Percentiles rank a stretch among this genome's conserved stretches.
These are phyloP conservation scores for Testicularia cyperi DNA, from an alignment of 1,284 basidiomycete genomes.

Conservation along the genomic window DNA sequence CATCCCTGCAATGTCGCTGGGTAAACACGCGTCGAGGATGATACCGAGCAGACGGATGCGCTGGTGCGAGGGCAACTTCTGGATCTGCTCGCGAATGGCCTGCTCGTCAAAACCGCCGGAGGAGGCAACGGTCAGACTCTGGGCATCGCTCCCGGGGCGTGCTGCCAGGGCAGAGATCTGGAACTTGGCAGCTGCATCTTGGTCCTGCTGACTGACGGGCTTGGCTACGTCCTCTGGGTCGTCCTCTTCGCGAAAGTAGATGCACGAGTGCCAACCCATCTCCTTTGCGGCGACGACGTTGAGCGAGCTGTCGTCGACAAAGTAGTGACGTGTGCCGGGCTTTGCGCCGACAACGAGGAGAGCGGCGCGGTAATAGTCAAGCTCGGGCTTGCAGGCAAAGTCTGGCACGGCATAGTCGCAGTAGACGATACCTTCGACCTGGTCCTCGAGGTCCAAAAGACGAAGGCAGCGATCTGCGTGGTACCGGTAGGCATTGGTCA, in stretches of 20 bases:
- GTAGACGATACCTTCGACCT: slow-evolving; percentile 76
- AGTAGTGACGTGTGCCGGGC: slow-evolving; percentile 33
- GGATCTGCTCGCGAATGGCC: slow-evolving; percentile 25
- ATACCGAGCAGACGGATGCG: slow-evolving; percentile 42
- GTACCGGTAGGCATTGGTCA: slow-evolving; percentile 63
- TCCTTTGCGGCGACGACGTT: slow-evolving; percentile 50
- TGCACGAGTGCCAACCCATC: slow-evolving; percentile 54
- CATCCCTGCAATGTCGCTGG: slow-evolving; percentile 45
- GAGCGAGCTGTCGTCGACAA: slow-evolving; percentile 57
- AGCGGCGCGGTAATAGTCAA: slow-evolving; percentile 50
- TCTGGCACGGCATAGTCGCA: slow-evolving; percentile 73
- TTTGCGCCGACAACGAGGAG: slow-evolving; percentile 29
- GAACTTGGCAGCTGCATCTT: slow-evolving; percentile 15
- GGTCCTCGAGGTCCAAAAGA: slow-evolving; percentile 73
- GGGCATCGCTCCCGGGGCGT: neutral
- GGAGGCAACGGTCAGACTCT: neutral
- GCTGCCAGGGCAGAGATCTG: slow-evolving; percentile 9
- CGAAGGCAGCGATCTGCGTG: slow-evolving; percentile 78
- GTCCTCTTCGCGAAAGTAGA: slow-evolving; percentile 47
- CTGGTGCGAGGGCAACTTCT: slow-evolving; percentile 20
- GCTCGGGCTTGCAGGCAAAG: slow-evolving; percentile 81
- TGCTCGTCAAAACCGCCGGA: slow-evolving; percentile 32
- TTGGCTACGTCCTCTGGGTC: slow-evolving; percentile 6
- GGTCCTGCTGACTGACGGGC: slow-evolving; percentile 6
- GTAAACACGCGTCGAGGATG: slow-evolving; percentile 41